Evolutionary conservation across 441 rosid species (phyloP).

Genomic region (Pelargonium fulgidum): DNA sequence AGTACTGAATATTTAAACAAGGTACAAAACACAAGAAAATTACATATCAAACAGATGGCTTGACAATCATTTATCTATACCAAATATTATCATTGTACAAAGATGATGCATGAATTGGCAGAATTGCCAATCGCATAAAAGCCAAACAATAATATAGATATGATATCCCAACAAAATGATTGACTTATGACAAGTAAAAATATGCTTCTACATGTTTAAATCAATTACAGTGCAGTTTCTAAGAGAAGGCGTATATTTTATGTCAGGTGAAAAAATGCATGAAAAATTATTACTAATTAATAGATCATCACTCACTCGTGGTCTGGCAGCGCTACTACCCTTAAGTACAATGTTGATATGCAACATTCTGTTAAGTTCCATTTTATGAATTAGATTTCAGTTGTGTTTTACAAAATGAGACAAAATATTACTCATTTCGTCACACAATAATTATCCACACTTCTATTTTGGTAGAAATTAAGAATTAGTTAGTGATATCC

Average conservation of each 20-base stretch:
- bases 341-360: not conserved
- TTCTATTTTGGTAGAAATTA: too few species aligned
- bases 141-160: too few species aligned
- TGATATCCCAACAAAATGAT: not conserved
- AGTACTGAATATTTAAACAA: not conserved
- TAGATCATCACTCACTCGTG: not conserved
- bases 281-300: not conserved
- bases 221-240: not conserved
- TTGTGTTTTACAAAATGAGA: too few species aligned
- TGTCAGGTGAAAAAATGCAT: not conserved
- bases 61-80: not conserved
- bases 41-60: not conserved
- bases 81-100: not conserved
- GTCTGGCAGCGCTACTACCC: not conserved
- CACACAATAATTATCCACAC: too few species aligned
- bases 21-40: conserved; percentile 5
- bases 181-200: not conserved
- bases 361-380: conserved; percentile 2
- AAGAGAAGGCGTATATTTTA: not conserved
- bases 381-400: too few species aligned
- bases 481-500: too few species aligned
- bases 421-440: too few species aligned
- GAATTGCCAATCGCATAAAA: not conserved
- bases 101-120: not conserved
- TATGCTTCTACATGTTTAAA: not conserved